Percentiles rank a stretch among this genome's conserved stretches.
phyloP scores from a whole-genome alignment of 2,329 filamentous ascomycete genomes.

The Thielaviopsis populi region DNA sequence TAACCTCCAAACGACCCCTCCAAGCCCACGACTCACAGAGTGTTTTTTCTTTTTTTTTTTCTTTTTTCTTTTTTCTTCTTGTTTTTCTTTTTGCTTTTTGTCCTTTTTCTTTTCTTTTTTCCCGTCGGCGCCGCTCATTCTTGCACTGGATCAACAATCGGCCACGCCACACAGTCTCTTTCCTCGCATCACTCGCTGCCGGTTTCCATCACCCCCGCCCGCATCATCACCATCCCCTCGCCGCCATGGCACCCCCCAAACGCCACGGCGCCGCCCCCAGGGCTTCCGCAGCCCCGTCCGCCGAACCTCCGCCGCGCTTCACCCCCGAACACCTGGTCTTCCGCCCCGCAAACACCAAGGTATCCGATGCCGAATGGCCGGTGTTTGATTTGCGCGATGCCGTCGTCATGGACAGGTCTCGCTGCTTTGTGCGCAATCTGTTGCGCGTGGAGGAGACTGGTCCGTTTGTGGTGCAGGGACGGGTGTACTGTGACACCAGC shows the following conservation, averaged over 20 bases:
- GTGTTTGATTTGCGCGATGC: conserved; percentile 47
- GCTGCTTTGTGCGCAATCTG: conserved; percentile 41
- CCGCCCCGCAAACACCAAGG: conserved; percentile 24
- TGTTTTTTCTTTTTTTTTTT: no score
- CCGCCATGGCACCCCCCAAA: background rate
- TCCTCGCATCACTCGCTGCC: background rate
- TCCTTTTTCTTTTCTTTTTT: no score
- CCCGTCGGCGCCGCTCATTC: no score
- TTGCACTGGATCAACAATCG: no score
- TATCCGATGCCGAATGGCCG: conserved; percentile 36
- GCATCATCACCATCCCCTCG: background rate
- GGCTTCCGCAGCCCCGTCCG: background rate
- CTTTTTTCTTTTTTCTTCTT: no score
- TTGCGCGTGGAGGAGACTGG: conserved; percentile 44
- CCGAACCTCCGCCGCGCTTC: conserved; percentile 23
- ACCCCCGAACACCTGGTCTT: conserved; percentile 26
- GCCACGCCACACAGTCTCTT: background rate
- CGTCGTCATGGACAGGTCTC: conserved; percentile 40
- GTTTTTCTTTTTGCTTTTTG: no score
- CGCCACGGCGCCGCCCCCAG: background rate
- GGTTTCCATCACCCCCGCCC: background rate
- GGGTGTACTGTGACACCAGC: conserved; percentile 35
- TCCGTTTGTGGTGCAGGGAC: conserved; percentile 47
- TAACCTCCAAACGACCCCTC: no score
- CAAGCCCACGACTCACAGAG: no score